Evolutionary conservation across 2,329 filamentous ascomycete genomes (phyloP), one percentile per base, ranked within the genome.

Genomic region (Orbilia blumenaviensis): DNA sequence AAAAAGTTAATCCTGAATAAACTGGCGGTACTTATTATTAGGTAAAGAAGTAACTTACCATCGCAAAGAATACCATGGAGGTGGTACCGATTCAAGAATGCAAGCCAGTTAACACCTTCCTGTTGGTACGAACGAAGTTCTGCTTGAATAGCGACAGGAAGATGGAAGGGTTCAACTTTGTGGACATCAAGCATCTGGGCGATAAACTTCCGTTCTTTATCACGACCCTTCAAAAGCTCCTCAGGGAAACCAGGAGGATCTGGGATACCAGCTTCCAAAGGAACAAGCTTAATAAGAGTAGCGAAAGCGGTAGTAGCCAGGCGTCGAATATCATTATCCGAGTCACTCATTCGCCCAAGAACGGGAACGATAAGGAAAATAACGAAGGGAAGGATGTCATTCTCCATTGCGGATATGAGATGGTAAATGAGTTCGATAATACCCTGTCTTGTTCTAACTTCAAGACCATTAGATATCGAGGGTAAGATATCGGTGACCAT

Each of bases 281-380:
- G 95, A 62, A 99, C 95, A 58, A 99, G 88, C 84, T 99, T 99
- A 79, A 99, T 95, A 6, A 99, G 86, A 0, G 95, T 98, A 1
- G 95, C 95, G 81, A 99, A 99, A 0, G 95, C 96, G 0, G 95
- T 99, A 0, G 95, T 99, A 2, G 95, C 93, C 66, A 99, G 91
- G 5, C 98, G 87, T 64, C 95, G 91, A 64, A 99, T 92, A 81
- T 98, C 95, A 78, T 96, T 94, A 82, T 99, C 94, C 0, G 94
- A 96, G 82, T 99, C 95, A 81, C 95, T 98, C 95, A 99, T 99
- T 48, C 95, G 90, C 64, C 95, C 95, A 60, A 99, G 87, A 2
- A 99, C 95, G 12, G 95, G 95, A 10, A 98, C 96, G 73, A 99
- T 96, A 78, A 99, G 88, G 88, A 99, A 99, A 80, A 99, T 97